phyloP scores from a whole-genome alignment of 139 green algal genomes.

The Chlorella sp. region DNA sequence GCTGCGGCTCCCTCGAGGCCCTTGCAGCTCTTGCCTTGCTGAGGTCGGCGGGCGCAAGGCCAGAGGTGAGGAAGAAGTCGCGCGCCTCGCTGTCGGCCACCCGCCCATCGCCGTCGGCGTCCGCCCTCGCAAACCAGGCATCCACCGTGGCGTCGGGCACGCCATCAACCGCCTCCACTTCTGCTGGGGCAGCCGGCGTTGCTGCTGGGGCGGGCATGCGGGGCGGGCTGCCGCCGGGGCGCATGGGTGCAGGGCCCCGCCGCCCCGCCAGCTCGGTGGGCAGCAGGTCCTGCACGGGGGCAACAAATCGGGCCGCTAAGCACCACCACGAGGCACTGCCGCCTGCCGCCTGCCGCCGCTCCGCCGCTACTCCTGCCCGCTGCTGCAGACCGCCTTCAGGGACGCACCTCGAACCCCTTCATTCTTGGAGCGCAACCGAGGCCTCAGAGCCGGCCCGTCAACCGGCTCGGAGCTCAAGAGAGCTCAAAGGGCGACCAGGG shows the following conservation, averaged over 20 bases:
- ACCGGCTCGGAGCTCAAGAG: no score
- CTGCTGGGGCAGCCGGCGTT: not conserved
- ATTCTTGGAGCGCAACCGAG: no score
- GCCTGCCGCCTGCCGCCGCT: no score
- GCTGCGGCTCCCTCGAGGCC: no score
- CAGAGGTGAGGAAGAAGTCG: constrained; percentile 52
- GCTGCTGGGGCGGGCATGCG: not conserved
- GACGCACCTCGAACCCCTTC: no score
- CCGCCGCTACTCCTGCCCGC: no score
- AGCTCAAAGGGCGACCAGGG: no score
- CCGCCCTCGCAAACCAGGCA: constrained; percentile 48
- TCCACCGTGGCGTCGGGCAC: constrained; percentile 36
- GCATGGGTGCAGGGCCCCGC: not conserved
- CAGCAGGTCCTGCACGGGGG: constrained; percentile 1
- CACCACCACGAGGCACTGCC: no score
- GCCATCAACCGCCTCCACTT: constrained; percentile 23
- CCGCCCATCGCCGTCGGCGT: constrained; percentile 48
- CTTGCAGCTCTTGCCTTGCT: constrained; percentile 44
- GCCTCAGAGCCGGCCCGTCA: no score
- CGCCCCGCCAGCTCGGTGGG: not conserved
- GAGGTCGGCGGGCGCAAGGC: constrained; percentile 41
- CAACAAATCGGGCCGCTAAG: no score
- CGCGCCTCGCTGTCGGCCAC: constrained; percentile 50
- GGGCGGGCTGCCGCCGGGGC: not conserved
- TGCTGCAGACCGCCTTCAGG: no score